Evolutionary conservation across 2,329 filamentous ascomycete species (phyloP), one percentile per base, ranked within the genome.

Genomic region (Xylariaceae sp.): DNA sequence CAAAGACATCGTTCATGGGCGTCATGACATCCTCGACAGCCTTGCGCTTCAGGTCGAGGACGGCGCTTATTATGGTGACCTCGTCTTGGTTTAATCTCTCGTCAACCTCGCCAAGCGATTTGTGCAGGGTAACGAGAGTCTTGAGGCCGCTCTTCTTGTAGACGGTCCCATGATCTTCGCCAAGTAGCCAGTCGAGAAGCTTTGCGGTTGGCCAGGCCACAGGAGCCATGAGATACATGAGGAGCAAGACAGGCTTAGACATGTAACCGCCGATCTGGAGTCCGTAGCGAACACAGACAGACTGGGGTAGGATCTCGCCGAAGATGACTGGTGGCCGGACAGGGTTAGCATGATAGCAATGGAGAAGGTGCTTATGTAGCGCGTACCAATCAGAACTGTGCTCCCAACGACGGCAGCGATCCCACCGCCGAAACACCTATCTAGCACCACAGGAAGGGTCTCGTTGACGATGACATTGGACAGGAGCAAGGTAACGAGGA

Each of bases 81-180:
- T 99, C 94, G 68, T 99, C 94, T 63, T 96, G 89, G 72, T 97
- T 97, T 48, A 99, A 78, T 53, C 94, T 88, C 68, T 99, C 92
- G 32, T 88, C 88, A 24, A 89, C 88, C 39, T 91, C 86, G 23
- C 94, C 94, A 10, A 97, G 77, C 2, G 90, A 95, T 73, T 95
- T 92, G 77, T 99, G 94, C 13, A 99, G 80, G 0, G 92, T 96
- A 23, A 99, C 94, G 24, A 99, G 80, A 0, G 94, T 97, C 78
- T 99, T 99, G 64, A 99, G 76, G 0, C 94, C 94, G 57, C 92
- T 93, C 78, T 97, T 99, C 76, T 97, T 97, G 83, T 99, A 99
- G 36, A 93, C 86, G 1, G 92, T 97, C 47, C 93, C 93, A 70
- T 97, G 93, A 67, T 97, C 93, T 73, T 96, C 89, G 57, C 94